Evolutionary conservation across 225 moss, liverwort and hornwort species (phyloP), one percentile per base, ranked within the genome.

Genomic region (Sphagnum tenellum): DNA sequence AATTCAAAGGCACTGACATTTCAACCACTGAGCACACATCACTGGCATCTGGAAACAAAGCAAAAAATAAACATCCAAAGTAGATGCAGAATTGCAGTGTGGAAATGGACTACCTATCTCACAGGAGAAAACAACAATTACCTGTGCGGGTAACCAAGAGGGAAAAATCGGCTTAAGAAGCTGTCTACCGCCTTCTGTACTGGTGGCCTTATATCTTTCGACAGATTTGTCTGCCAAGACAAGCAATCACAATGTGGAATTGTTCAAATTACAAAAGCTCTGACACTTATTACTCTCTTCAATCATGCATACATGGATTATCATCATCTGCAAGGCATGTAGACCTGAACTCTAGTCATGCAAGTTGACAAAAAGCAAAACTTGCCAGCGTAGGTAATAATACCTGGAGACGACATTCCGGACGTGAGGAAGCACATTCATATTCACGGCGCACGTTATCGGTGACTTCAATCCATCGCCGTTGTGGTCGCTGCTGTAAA

Each of bases 111-210:
- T 29, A 29, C 1, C 29, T 29, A 0, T 29, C 29, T 29, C 29
- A 29, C 29, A 29, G 29, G 29, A 29, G 29, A 0, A 29, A 29
- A 29, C 29, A 29, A 29, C 29, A 61, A 48, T 72, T 68, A 82
- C 94, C 94, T 94, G 78, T 90, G 61, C 13, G 96, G 96, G 68
- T 98, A 98, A 59, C 96, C 92, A 53, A 98, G 90, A 12, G 96
- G 96, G 49, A 98, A 98, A 78, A 98, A 98, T 55, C 96, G 83
- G 67, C 85, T 90, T 5, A 92, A 70, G 56, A 98, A 98, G 73
- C 92, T 81, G 75, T 98, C 96, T 67, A 77, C 77, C 58, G 69
- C 81, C 74, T 83, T 90, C 67, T 98, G 90, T 59, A 78, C 66
- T 49, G 82, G 88, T 51, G 77, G 81, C 72, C 96, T 86, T 59